phyloP scores from a whole-genome alignment of 441 rosid species.

The Gossypium lobatum region DNA sequence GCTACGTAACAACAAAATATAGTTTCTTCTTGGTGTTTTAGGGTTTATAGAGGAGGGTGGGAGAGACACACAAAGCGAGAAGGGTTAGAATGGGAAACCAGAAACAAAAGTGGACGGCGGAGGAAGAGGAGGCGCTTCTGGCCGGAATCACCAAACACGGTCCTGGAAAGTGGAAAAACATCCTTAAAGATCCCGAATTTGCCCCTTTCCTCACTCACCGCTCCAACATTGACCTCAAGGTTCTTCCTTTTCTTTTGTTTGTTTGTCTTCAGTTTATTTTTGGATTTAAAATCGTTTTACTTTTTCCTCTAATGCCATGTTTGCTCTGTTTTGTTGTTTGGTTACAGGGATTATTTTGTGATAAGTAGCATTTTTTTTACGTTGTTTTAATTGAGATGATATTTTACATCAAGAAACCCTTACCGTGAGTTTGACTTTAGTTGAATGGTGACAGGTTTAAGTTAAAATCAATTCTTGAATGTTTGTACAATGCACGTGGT shows the following conservation, averaged over 20 bases:
- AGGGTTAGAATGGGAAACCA: conserved; percentile 63
- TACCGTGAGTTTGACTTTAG: neutral
- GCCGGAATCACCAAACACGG: conserved; percentile 78
- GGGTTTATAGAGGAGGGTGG: neutral
- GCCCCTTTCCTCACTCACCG: conserved; percentile 56
- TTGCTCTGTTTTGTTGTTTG: neutral
- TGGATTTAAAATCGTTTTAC: neutral
- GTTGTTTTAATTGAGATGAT: neutral
- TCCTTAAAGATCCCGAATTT: conserved; percentile 77
- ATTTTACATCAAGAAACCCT: neutral
- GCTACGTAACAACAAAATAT: neutral
- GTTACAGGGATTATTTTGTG: neutral
- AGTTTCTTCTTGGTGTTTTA: neutral
- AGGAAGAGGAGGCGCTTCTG: conserved; percentile 77
- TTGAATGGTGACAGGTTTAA: neutral
- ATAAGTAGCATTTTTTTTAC: neutral
- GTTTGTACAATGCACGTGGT: neutral
- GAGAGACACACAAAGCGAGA: neutral
- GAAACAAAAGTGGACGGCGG: conserved; percentile 79
- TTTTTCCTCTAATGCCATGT: neutral
- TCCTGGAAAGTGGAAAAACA: conserved; percentile 85
- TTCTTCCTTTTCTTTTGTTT: conserved; percentile 5
- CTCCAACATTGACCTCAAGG: conserved; percentile 93
- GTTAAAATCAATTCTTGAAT: neutral
- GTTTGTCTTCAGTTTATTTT: neutral